Evolutionary conservation across 345 rosid species (phyloP), one percentile per base, ranked within the genome.

Genomic region (Populus euphratica): DNA sequence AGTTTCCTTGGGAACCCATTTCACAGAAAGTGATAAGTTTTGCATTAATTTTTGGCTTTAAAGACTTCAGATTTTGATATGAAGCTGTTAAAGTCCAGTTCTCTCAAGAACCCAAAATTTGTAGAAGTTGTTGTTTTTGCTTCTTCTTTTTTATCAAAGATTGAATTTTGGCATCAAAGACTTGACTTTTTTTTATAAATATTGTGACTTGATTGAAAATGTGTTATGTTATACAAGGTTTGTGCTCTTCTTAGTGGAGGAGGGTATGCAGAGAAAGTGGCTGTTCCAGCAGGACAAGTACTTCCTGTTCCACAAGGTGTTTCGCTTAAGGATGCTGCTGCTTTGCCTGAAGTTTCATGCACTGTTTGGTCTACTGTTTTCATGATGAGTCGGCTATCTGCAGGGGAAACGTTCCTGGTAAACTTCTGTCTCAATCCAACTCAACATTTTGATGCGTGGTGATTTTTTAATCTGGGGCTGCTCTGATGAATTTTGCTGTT

Each of bases 201-300:
- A 41, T 1, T 21, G 20, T 9, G 23, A 38, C 29, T 16, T 25
- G 39, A 25, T 27, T n/a, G 21, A 7, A 4, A 41, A 16, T 16
- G 39, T 17, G 27, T 59, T 74, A 3, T 66, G 74, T 44, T 75
- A 14, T 68, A 33, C 69, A 39, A 91, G 95, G 94, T 92, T 36
- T 94, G 97, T 90, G 95, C 97, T 80, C 97, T 94, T 80, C 95
- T 94, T 2, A 81, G 88, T 54, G 98, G 98, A 79, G 95, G 98
- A 75, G 97, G 95, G 1, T 91, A 92, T 74, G 95, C 97, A 0
- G 98, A 94, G 89, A 91, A 91, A 83, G 97, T 94, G 65, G 82
- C 89, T 0, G 94, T 92, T 77, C 90, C 95, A 6, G 90, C 84
- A 3, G 93, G 89, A 8, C 97, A 94, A 78, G 82, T 90, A 38